Conservation (phyloP, 1,284 basidiomycete species). For the Sanguinoderma infundibulare region DNA sequence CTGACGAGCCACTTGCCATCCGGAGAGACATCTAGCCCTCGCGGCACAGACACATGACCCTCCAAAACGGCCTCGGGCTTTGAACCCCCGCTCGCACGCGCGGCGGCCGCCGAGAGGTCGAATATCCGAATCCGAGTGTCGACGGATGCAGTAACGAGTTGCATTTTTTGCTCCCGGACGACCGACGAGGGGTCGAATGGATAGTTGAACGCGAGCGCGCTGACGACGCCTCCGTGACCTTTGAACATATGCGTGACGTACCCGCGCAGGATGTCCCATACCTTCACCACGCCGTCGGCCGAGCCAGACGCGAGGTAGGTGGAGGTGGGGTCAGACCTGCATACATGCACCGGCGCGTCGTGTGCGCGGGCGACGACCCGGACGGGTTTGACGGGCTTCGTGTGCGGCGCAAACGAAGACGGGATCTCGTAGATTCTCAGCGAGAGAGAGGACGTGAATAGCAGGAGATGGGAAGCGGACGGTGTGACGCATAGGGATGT, state of each 20-base stretch:
- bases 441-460: slow-evolving; percentile 75
- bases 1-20: slow-evolving; percentile 90
- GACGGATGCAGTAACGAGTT: slow-evolving; percentile 87
- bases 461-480: slow-evolving; percentile 59
- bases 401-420: slow-evolving; percentile 42
- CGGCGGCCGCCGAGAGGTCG: slow-evolving; percentile 71
- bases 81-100: slow-evolving; percentile 56
- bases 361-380: slow-evolving; percentile 86
- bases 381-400: slow-evolving; percentile 60
- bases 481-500: slow-evolving; percentile 72
- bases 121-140: slow-evolving; percentile 92
- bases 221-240: slow-evolving; percentile 96
- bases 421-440: slow-evolving; percentile 73
- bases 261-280: slow-evolving; percentile 91
- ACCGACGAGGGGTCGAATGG: slow-evolving; percentile 59
- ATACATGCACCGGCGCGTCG: slow-evolving; percentile 92
- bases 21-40: slow-evolving; percentile 82
- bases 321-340: slow-evolving; percentile 83
- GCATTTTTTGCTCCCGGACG: slow-evolving; percentile 61
- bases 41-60: slow-evolving; percentile 89
- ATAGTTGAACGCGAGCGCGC: slow-evolving; percentile 85
- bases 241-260: slow-evolving; percentile 95
- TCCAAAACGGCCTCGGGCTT: slow-evolving; percentile 84
- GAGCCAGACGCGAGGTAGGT: slow-evolving; percentile 94
- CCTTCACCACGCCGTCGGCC: slow-evolving; percentile 95